Conservation (phyloP, 2,329 filamentous ascomycete species). For the Chaetomium sp. region DNA sequence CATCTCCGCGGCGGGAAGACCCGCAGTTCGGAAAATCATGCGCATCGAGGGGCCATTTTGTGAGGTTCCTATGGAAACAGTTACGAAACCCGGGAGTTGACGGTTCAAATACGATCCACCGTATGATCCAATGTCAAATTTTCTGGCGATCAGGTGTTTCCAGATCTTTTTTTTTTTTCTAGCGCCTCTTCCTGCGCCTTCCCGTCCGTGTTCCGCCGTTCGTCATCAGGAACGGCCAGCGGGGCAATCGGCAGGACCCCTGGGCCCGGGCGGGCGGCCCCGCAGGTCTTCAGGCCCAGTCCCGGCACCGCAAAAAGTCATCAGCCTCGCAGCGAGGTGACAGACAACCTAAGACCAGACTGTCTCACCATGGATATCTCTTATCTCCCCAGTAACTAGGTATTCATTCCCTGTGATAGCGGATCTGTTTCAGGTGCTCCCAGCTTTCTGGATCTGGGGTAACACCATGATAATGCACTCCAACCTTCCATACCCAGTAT, state of each 20-base stretch:
- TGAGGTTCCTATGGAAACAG: not conserved
- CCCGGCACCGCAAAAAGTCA: not conserved
- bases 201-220: not conserved
- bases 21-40: slow-evolving; percentile 19
- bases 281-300: not conserved
- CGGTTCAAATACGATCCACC: not conserved
- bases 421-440: not conserved
- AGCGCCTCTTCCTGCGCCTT: not conserved
- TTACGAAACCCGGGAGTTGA: not conserved
- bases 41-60: not conserved
- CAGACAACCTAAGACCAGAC: not conserved
- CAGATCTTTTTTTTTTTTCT: not conserved
- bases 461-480: not conserved
- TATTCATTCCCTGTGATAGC: no score
- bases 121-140: not conserved
- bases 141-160: not conserved
- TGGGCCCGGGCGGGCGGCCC: no score
- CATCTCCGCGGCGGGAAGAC: slow-evolving; percentile 33
- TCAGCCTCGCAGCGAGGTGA: not conserved
- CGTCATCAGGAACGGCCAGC: not conserved
- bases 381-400: no score
- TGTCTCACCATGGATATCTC: not conserved
- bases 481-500: no score
- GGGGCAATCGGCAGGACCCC: not conserved
- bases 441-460: not conserved